phyloP scores from a whole-genome alignment of 83 land plant genomes.

The Diphasiastrum complanatum region DNA sequence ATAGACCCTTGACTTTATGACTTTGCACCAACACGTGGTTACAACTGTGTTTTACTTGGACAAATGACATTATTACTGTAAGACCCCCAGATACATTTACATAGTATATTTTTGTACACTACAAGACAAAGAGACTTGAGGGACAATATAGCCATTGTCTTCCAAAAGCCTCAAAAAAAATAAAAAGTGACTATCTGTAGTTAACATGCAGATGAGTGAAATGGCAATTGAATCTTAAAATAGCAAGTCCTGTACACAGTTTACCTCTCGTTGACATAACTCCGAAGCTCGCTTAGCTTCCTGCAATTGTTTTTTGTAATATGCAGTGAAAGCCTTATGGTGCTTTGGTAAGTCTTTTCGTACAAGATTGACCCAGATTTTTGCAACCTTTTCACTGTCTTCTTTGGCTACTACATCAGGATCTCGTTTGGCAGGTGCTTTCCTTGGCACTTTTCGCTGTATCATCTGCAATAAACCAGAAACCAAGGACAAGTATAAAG shows the following conservation, averaged over 20 bases:
- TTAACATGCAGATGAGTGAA: neutral
- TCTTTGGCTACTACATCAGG: constrained; percentile 64
- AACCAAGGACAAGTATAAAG: constrained; percentile 1
- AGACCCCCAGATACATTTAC: too few species aligned
- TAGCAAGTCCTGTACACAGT: neutral
- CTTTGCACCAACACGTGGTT: too few species aligned
- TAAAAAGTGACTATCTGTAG: neutral
- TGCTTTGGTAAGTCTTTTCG: constrained; percentile 83
- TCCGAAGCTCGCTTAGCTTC: constrained; percentile 87
- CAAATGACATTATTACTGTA: too few species aligned
- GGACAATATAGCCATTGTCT: too few species aligned
- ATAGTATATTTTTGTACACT: too few species aligned
- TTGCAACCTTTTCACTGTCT: constrained; percentile 70
- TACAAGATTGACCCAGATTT: constrained; percentile 64
- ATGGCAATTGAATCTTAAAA: neutral
- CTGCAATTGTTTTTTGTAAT: constrained; percentile 56
- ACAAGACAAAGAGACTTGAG: too few species aligned
- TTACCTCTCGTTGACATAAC: constrained; percentile 88
- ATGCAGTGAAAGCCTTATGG: constrained; percentile 50
- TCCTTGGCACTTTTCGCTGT: constrained; percentile 70
- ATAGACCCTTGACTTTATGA: too few species aligned
- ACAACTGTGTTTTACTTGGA: too few species aligned
- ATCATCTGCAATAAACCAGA: constrained; percentile 47
- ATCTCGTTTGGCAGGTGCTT: constrained; percentile 51
- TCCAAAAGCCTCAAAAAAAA: too few species aligned